Evolutionary conservation across 441 rosid species (phyloP), one percentile per base, ranked within the genome.

Genomic region (Gossypium schwendimanii): DNA sequence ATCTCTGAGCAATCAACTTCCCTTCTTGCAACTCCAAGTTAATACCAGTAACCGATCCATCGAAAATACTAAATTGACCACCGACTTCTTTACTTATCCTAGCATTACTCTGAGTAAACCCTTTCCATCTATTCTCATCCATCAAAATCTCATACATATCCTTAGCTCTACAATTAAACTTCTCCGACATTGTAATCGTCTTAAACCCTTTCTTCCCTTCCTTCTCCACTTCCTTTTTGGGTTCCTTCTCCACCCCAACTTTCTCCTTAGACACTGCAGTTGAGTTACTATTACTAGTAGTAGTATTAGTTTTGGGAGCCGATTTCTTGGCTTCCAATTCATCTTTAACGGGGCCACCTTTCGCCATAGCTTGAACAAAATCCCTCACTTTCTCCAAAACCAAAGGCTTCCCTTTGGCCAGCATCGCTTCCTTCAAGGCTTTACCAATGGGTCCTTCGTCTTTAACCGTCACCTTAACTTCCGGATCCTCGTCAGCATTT

Each of bases 91-190:
- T 90, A 69, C 97, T 89, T 28, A 94, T 94, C 84, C 61, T 88
- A 3, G 97, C 97, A 83, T 90, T 86, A 55, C 98, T 94, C 90
- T 86, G 95, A 0, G 95, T 90, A 59, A 94, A 94, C 3, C 98
- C 98, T 68, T 85, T 92, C 97, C 98, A 94, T 45, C 95, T 79
- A 71, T 89, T 90, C 85, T 92, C 98, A 70, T 94, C 98, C 95
- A 92, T 90, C 79, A 92, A 55, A n/a, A 94, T 92, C 85, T 94
- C 97, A 79, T 20, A 92, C 88, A 92, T n/a, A 79, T 89, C 87
- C 82, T 61, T 85, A 24, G 97, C 95, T 76, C 93, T 84, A 59
- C 97, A 93, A 55, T 84, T 90, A 31, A 91, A 93, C 79, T 82
- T 90, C 89, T 94, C 98, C 5, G 91, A 82, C 94, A 94, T 49